phyloP scores from a whole-genome alignment of 345 rosid species.

The Kandelia obovata region DNA sequence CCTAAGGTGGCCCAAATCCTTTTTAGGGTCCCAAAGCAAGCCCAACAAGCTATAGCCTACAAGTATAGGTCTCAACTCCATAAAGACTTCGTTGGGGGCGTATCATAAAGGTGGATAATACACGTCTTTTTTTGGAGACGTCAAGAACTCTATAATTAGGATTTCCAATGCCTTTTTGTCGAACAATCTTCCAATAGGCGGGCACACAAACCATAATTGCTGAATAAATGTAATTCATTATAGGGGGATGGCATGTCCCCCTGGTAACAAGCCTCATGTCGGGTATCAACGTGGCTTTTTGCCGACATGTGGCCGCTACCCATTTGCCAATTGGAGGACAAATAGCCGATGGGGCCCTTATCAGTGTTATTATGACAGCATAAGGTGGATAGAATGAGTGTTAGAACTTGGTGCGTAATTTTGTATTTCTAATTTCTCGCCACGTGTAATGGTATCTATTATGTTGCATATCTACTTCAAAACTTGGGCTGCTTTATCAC shows the following conservation, averaged over 20 bases:
- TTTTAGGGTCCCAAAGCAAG: too few species aligned
- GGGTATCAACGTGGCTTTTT: conserved; percentile 17
- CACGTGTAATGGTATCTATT: too few species aligned
- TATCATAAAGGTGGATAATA: too few species aligned
- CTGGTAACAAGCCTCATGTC: conserved; percentile 24
- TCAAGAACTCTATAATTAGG: conserved; percentile 1
- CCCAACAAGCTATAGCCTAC: too few species aligned
- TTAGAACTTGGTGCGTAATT: neutral
- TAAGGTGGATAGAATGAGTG: neutral
- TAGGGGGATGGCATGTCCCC: conserved; percentile 31
- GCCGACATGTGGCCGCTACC: conserved; percentile 38
- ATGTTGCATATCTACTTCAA: too few species aligned
- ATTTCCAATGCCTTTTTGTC: neutral
- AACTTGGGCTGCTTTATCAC: too few species aligned
- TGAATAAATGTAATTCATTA: neutral
- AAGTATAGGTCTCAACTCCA: too few species aligned
- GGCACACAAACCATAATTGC: neutral
- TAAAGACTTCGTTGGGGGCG: too few species aligned
- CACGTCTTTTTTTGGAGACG: neutral
- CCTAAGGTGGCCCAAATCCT: too few species aligned
- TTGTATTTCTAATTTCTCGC: too few species aligned
- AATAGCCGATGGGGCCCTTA: neutral
- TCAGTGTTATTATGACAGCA: neutral
- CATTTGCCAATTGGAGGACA: conserved; percentile 20
- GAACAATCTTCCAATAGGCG: neutral